phyloP scores from a whole-genome alignment of 2,329 filamentous ascomycete genomes.

The Claviceps sp. region DNA sequence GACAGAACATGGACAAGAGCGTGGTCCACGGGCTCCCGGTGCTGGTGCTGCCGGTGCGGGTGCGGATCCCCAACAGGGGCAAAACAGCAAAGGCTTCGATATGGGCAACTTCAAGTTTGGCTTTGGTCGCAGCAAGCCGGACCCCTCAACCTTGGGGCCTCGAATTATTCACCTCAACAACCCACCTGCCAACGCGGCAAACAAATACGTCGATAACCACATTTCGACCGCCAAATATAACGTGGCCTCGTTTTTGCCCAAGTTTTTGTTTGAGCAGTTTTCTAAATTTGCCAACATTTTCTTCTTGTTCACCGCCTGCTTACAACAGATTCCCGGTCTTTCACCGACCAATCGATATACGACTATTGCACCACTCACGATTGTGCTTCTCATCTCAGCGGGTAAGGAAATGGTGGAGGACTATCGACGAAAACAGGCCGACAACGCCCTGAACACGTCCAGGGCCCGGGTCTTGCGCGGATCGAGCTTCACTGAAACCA shows the following conservation, averaged over 20 bases:
- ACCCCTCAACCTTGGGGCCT: conserved; percentile 83
- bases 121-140: conserved; percentile 69
- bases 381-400: conserved; percentile 88
- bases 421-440: conserved; percentile 75
- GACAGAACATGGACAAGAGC: conserved; percentile 54
- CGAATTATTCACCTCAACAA: conserved; percentile 95
- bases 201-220: conserved; percentile 93
- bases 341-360: conserved; percentile 94
- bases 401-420: conserved; percentile 92
- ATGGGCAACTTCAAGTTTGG: conserved; percentile 81
- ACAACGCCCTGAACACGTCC: conserved; percentile 77
- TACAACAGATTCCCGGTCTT: conserved; percentile 91
- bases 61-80: conserved; percentile 26
- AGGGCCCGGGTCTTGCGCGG: conserved; percentile 74
- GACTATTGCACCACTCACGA: conserved; percentile 82
- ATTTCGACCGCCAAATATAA: conserved; percentile 98
- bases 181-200: conserved; percentile 73
- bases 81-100: conserved; percentile 46
- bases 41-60: background rate
- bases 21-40: conserved; percentile 26
- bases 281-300: conserved; percentile 98
- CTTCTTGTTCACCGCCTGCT: conserved; percentile 89
- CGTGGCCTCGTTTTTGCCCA: conserved; percentile 78
- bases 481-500: conserved; percentile 70
- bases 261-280: conserved; percentile 96